Conservation (phyloP, 257 asterid genomes). For the Dorcoceras hygrometricum region DNA sequence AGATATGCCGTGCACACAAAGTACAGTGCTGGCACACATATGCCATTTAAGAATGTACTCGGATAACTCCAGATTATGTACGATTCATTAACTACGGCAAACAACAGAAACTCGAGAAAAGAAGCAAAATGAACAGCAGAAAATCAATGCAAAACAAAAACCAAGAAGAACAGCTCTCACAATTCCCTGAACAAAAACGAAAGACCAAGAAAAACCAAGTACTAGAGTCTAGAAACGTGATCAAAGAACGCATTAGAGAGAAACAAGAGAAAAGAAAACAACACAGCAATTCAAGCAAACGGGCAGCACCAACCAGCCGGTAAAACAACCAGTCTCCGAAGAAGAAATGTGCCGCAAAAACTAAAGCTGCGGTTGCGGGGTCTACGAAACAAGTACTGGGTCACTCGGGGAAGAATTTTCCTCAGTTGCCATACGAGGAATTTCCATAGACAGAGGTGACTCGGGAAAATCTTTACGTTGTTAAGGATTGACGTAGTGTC, state of each 20-base stretch:
- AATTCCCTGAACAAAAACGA: background rate
- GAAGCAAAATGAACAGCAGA: background rate
- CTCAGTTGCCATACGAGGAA: background rate
- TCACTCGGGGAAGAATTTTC: background rate
- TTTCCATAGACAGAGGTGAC: too few relatives aligned
- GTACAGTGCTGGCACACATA: too few relatives aligned
- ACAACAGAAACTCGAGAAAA: slow-evolving; percentile 1
- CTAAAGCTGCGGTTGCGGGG: background rate
- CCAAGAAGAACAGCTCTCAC: background rate
- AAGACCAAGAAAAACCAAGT: background rate
- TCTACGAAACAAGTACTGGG: background rate
- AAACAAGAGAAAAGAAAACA: background rate
- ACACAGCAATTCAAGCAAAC: background rate
- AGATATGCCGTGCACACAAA: background rate
- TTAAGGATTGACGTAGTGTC: background rate
- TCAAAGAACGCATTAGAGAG: background rate
- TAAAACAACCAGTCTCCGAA: background rate
- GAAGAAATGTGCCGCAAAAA: background rate
- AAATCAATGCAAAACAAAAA: background rate
- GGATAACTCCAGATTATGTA: background rate
- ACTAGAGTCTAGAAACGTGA: too few relatives aligned
- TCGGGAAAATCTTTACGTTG: background rate
- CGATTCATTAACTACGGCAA: background rate
- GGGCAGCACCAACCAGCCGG: background rate
- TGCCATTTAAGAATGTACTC: too few relatives aligned